Base-by-base conservation (phyloP, 306 rosid genomes). In the Vachellia collinsii region DNA sequence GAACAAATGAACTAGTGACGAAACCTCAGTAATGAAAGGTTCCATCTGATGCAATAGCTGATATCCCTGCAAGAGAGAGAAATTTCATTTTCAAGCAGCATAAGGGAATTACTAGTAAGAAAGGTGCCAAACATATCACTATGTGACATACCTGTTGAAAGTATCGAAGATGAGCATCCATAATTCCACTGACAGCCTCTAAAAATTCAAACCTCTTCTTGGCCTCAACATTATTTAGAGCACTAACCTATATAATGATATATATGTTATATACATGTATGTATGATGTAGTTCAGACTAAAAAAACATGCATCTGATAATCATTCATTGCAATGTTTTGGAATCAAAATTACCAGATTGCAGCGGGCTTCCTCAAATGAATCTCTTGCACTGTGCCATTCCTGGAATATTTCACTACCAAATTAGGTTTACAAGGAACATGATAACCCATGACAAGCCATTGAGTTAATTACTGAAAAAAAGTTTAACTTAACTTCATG, bases 121-220 rank as follows among this genome's bases (percentile, higher is more conserved):
- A 72, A 51, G 63, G 20, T 25, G 77, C 44, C 80, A 29, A 12
- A 79, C 76, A 77, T 29, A 73, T 76, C 79, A 63, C 72, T 39
- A 44, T 51, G 79, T 42, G 66, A 54, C 71, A 29, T 61, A 91
- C 97, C 96, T 91, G 96, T 86, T 91, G 92, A 88, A 91, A 93
- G 87, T 89, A 91, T 81, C 89, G 90, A 79, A 89, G 94, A 88
- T 91, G 97, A 74, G 96, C 92, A 78, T 93, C 94, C 97, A 93
- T 89, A 78, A 89, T 78, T 76, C 92, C 94, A 63, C 91, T 80
- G 51, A 93, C 84, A 72, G 93, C 85, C 88, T 91, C 96, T 73
- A 88, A 80, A 88, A 93, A 91, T 77, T 93, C 94, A 83, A 83
- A 91, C 78, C 86, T 88, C 88, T 86, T 93, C 81, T 83, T 91